Conservation (phyloP, 345 rosid genomes). For the Hirschfeldia incana region DNA sequence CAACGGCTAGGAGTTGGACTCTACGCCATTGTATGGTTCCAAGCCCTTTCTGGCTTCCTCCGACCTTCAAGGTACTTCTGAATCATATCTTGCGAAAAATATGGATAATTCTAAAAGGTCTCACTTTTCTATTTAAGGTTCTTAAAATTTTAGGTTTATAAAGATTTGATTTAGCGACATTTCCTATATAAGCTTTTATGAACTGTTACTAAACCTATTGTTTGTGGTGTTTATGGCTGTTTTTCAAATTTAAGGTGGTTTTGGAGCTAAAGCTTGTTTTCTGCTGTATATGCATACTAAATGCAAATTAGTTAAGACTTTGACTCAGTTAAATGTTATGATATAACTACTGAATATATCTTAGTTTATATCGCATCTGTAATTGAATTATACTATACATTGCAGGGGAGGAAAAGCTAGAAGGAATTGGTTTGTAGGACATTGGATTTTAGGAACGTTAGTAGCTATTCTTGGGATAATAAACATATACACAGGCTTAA, state of each 20-base stretch:
- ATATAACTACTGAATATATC: neutral
- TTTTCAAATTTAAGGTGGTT: neutral
- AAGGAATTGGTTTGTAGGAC: constrained; percentile 68
- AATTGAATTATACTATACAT: neutral
- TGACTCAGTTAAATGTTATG: neutral
- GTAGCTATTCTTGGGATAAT: constrained; percentile 60
- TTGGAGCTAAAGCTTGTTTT: neutral
- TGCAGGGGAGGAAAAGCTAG: constrained; percentile 70
- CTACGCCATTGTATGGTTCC: constrained; percentile 73
- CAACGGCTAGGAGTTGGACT: constrained; percentile 70
- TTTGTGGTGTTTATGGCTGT: neutral
- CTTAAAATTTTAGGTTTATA: neutral
- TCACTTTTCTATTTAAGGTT: neutral
- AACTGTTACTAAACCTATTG: neutral
- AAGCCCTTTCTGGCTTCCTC: constrained; percentile 59
- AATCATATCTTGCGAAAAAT: neutral
- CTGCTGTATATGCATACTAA: neutral
- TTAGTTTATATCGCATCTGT: neutral
- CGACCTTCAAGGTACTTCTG: constrained; percentile 64
- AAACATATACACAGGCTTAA: constrained; percentile 81
- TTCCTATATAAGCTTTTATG: neutral
- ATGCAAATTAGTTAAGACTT: neutral
- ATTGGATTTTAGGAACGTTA: constrained; percentile 76
- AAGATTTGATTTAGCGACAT: neutral
- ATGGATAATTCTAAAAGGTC: neutral